Evolutionary conservation across 768 basidiomycete genomes (phyloP), one percentile per base, ranked within the genome.

Genomic region (Mycena olivaceomarginata): DNA sequence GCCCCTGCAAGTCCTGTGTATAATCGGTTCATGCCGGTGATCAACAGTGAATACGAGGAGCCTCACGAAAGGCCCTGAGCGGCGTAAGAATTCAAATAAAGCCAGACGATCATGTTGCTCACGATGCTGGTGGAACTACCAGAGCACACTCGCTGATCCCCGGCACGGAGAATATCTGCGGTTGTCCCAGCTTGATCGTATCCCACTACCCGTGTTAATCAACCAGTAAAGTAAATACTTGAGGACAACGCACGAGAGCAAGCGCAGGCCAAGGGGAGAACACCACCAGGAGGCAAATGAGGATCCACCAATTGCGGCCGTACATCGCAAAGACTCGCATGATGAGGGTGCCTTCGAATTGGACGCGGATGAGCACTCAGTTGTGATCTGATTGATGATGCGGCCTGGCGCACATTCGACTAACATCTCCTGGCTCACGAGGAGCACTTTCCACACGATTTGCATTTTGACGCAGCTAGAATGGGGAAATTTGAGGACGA

Each of bases 391-490:
- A 67, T 51, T 31, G 25, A 67, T 67, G 46, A 20, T 67, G 66
- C 25, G 48, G 25, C 46, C 15, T 39, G 46, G 41, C 45, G 37
- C 48, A 67, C 66, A 67, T 67, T 67, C 66, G 46, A 67, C 31
- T 31, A 67, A 18, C 15, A 67, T n/a, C n/a, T 51, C 66, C 48
- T 67, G 66, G 66, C 46, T 67, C 13, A 67, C 66, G 66, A 67
- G 37, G 66, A 67, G 45, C 16, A 22, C 46, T 51, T 51, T 51
- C 66, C 66, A 67, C 48, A 51, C 40, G 46, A 67, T 0, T 67
- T 67, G 66, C 66, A 67, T 67, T 67, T 67, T 67, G 66, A 67
- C 48, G 48, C 66, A 67, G 48, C 66, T 67, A 66, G 45, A 66
- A 66, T 48, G 43, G 45, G 64, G 37, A 2, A 66, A 39, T 51